A percentile compares a stretch with the other conserved stretches of the same genome.
These are phyloP conservation scores for Starmera dryadoides DNA, from an alignment of 805 yeast species.

Conservation along the genomic window DNA sequence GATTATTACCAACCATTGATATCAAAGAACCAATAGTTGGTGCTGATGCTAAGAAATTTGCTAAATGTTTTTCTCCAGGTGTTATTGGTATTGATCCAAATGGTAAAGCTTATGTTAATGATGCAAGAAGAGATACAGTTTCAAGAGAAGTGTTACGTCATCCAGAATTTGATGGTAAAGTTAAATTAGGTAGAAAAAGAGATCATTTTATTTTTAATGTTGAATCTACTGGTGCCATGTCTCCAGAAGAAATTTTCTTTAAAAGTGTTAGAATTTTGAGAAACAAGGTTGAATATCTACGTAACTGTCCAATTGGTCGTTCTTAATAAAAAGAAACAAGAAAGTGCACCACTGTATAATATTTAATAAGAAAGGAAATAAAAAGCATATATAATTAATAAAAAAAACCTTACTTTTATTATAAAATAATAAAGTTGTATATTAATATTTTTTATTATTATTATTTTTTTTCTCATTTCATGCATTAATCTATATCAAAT, in stretches of 20 bases:
- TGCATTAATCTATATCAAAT: too few relatives aligned
- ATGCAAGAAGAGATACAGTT: conserved; percentile 92
- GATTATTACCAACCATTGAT: conserved; percentile 83
- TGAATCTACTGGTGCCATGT: conserved; percentile 94
- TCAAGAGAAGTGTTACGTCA: conserved; percentile 95
- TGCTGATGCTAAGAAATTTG: conserved; percentile 68
- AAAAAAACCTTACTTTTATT: too few relatives aligned
- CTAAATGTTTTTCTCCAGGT: conserved; percentile 88
- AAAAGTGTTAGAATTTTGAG: conserved; percentile 81
- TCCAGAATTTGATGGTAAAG: conserved; percentile 82
- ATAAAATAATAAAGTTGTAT: too few relatives aligned
- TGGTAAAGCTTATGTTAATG: conserved; percentile 74
- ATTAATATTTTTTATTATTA: too few relatives aligned
- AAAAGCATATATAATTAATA: too few relatives aligned
- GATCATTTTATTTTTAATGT: conserved; percentile 93
- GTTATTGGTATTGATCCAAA: conserved; percentile 68
- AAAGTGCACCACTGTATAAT: too few relatives aligned
- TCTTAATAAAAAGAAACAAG: conserved; percentile 1
- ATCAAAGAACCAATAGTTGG: conserved; percentile 72
- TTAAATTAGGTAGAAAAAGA: conserved; percentile 83
- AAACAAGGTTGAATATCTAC: conserved; percentile 75
- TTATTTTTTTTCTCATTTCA: too few relatives aligned
- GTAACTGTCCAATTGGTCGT: conserved; percentile 69
- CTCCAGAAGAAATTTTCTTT: conserved; percentile 92
- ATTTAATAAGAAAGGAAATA: too few relatives aligned